Conservation (phyloP, 495 filamentous ascomycete genomes). For the Gamarada debralockiae region DNA sequence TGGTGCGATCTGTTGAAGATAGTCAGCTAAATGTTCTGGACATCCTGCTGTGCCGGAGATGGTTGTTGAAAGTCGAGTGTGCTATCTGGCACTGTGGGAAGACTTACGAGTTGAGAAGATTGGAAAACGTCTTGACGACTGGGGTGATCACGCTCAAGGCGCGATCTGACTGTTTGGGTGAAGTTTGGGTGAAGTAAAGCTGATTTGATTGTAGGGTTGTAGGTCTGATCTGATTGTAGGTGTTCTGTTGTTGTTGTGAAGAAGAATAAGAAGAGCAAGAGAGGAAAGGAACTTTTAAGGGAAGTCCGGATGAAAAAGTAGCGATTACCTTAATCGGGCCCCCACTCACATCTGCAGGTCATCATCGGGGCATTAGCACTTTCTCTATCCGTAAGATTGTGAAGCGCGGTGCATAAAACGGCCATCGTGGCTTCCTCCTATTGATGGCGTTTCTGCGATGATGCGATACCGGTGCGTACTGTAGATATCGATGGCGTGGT, state of each 20-base stretch:
- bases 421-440: no score
- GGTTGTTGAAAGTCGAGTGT: slow-evolving; percentile 3
- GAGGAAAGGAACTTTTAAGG: not conserved
- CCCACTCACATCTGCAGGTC: no score
- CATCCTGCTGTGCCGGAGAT: not conserved
- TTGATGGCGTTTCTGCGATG: no score
- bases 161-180: slow-evolving; percentile 14
- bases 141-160: slow-evolving; percentile 21
- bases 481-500: no score
- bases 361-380: no score
- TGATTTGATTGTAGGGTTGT: not conserved
- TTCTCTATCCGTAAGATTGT: no score
- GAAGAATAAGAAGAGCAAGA: not conserved
- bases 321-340: no score
- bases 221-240: not conserved
- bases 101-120: slow-evolving; percentile 81
- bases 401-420: no score
- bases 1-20: slow-evolving; percentile 70
- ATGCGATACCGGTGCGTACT: no score
- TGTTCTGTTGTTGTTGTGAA: not conserved
- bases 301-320: no score
- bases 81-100: no score
- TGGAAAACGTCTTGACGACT: slow-evolving; percentile 83
- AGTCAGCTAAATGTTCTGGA: not conserved
- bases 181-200: not conserved